These are phyloP conservation scores for Biscogniauxia mediterranea DNA, from an alignment of 2,329 filamentous ascomycete species.

Conservation along the genomic window DNA sequence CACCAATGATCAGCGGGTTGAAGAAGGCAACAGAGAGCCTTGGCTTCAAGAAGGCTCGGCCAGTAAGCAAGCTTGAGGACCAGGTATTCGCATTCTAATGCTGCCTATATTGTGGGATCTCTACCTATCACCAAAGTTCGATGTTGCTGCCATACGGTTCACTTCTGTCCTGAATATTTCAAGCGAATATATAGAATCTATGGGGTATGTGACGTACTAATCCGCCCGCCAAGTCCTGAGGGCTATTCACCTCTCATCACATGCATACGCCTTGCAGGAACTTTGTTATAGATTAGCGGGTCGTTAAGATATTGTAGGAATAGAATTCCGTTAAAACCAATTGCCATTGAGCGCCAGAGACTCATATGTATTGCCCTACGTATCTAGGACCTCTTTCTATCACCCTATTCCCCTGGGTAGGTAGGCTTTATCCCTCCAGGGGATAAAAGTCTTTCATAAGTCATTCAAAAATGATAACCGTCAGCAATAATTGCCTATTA, in stretches of 20 bases:
- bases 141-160: neutral
- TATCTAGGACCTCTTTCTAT: neutral
- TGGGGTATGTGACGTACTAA: neutral
- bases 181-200: neutral
- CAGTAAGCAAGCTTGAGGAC: conserved; percentile 96
- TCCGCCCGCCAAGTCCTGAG: neutral
- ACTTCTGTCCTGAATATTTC: neutral
- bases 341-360: neutral
- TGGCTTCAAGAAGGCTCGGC: conserved; percentile 87
- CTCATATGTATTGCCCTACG: neutral
- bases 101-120: neutral
- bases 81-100: conserved; percentile 93
- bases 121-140: neutral
- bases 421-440: neutral
- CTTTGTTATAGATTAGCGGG: neutral
- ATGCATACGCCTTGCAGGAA: neutral
- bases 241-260: neutral
- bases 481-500: neutral
- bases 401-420: neutral
- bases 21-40: conserved; percentile 92
- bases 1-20: conserved; percentile 93
- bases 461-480: neutral
- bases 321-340: neutral
- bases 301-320: neutral
- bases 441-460: neutral